A percentile compares a stretch with the other conserved stretches of the same genome.
Conservation (phyloP, 177 flowering plant genomes). For the Vitis hybrid region DNA sequence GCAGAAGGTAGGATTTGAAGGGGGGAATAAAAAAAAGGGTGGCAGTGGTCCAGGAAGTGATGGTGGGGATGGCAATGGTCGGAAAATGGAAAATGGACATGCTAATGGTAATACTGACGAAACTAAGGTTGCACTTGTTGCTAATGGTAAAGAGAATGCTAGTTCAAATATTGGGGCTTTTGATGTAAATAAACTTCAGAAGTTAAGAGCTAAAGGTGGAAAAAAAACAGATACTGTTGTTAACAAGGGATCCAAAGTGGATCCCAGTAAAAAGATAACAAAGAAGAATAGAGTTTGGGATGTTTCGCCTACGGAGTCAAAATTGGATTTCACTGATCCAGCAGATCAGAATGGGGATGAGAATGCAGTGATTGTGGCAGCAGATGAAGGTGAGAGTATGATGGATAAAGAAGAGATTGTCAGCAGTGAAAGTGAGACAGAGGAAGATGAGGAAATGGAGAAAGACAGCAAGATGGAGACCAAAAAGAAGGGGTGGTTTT, state of each 20-base stretch:
- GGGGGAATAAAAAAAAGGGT: slow-evolving; percentile 47
- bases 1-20: slow-evolving; percentile 41
- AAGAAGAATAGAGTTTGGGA: slow-evolving; percentile 95
- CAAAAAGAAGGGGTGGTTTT: slow-evolving; percentile 93
- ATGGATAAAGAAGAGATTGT: slow-evolving; percentile 89
- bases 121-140: slow-evolving; percentile 21
- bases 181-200: slow-evolving; percentile 84
- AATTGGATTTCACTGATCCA: slow-evolving; percentile 86
- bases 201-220: slow-evolving; percentile 56
- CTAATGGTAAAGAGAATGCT: slow-evolving; percentile 57
- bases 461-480: slow-evolving; percentile 41
- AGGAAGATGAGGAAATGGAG: slow-evolving; percentile 58
- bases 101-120: slow-evolving; percentile 41
- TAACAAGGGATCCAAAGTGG: slow-evolving; percentile 60
- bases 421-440: slow-evolving; percentile 82
- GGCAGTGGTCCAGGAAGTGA: slow-evolving; percentile 39
- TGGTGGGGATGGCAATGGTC: slow-evolving; percentile 48
- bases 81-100: slow-evolving; percentile 54
- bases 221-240: slow-evolving; percentile 60
- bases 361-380: slow-evolving; percentile 41
- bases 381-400: slow-evolving; percentile 80
- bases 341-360: slow-evolving; percentile 60
- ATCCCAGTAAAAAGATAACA: slow-evolving; percentile 65
- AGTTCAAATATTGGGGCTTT: slow-evolving; percentile 67
- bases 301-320: slow-evolving; percentile 59